Evolutionary conservation across 768 basidiomycete genomes (phyloP).

Genomic region (Boletus tomentosulus): DNA sequence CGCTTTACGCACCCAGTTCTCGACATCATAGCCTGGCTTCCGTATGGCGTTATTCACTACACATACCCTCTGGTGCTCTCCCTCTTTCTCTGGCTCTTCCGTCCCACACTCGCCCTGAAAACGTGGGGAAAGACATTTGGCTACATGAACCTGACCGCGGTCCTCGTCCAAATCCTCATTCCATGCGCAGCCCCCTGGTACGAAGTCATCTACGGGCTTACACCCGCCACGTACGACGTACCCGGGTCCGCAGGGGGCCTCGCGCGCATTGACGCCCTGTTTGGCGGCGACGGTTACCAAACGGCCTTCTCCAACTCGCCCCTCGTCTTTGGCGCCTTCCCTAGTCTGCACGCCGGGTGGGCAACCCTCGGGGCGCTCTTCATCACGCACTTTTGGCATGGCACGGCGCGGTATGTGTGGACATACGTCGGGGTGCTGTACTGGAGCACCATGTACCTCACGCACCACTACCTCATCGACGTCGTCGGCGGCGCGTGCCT

Average conservation of each 20-base stretch:
- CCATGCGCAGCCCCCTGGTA: slow-evolving; percentile 98
- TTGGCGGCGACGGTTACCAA: slow-evolving; percentile 74
- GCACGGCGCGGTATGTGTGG: slow-evolving; percentile 66
- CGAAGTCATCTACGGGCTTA: slow-evolving; percentile 93
- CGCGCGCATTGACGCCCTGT: slow-evolving; percentile 85
- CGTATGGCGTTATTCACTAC: slow-evolving; percentile 95
- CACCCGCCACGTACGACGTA: slow-evolving; percentile 90
- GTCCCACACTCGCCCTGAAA: slow-evolving; percentile 72
- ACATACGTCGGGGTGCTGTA: slow-evolving; percentile 81
- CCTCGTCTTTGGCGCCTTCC: slow-evolving; percentile 95
- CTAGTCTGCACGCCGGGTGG: slow-evolving; percentile 85
- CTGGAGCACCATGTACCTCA: slow-evolving; percentile 99
- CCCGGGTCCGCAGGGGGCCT: slow-evolving; percentile 92
- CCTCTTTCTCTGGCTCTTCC: slow-evolving; percentile 85
- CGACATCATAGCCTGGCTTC: slow-evolving; percentile 93
- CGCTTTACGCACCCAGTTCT: slow-evolving; percentile 89
- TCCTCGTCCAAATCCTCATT: slow-evolving; percentile 81
- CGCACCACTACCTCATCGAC: slow-evolving; percentile 98
- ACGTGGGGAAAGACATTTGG: slow-evolving; percentile 88
- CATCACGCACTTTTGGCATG: slow-evolving; percentile 92
- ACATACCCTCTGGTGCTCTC: slow-evolving; percentile 82
- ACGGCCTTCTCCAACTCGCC: slow-evolving; percentile 81
- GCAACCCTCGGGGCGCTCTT: slow-evolving; percentile 92
- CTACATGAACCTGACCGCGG: slow-evolving; percentile 87
- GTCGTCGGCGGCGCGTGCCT: slow-evolving; percentile 92